Evolutionary conservation across 495 filamentous ascomycete genomes (phyloP), one percentile per base, ranked within the genome.

Genomic region (Arthonia radiata): DNA sequence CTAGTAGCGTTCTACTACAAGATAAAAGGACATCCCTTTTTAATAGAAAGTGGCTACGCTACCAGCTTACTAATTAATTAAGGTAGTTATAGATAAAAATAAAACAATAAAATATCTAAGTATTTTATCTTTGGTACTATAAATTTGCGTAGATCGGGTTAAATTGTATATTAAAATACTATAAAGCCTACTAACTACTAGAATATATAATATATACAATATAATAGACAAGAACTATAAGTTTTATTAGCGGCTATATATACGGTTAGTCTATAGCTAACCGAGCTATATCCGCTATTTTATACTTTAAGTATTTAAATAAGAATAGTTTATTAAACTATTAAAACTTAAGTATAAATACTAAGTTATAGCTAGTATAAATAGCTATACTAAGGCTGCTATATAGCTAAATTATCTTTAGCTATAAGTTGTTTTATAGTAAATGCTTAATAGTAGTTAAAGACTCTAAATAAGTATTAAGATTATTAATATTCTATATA

Each of bases 351-450:
- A 94, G 81, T 18, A 71, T 59, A 26, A 61, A 59, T 4, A 90
- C 52, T 34, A 77, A 59, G 33, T 64, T 62, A 47, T 89, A 97
- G 44, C 93, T 93, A 13, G 74, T 71, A 46, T 89, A 97, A 9
- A 86, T 71, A 83, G 93, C 93, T 47, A 89, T 83, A 27, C 75
- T 72, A 14, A 97, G 60, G 21, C 82, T 82, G 12, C 86, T 89
- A 36, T 97, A 89, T 13, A 97, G 64, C 47, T 94, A 86, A 37
- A 97, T 67, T 2, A 83, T 83, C 34, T 62, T 63, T 1, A 89
- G 86, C 89, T 86, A 97, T 2, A 75, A 76, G 9, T 71, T 82
- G 48, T 90, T 92, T 24, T 50, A 47, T 18, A 53, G 55, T 4
- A 77, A 49, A 1, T 82, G 82, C 2, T 90, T 64, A 18, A 57